Conservation (phyloP, 345 rosid species). For the Heritiera littoralis region DNA sequence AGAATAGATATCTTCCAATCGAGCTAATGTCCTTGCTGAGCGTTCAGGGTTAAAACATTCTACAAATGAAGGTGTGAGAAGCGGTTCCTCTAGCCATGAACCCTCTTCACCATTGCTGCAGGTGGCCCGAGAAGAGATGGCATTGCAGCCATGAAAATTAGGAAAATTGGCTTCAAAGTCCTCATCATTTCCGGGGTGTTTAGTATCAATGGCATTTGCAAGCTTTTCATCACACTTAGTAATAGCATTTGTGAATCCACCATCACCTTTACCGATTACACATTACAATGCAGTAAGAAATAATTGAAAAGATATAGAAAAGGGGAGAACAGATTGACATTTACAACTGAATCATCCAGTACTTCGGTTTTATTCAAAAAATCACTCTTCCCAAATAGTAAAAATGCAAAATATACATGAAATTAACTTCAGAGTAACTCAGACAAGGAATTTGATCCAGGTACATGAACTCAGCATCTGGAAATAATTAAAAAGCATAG, state of each 20-base stretch:
- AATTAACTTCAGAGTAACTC: neutral
- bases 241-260: conserved; percentile 4
- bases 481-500: neutral
- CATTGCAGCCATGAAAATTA: conserved; percentile 23
- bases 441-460: neutral
- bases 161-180: conserved; percentile 25
- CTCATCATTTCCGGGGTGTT: conserved; percentile 20
- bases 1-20: conserved; percentile 34
- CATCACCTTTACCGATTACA: conserved; percentile 28
- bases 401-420: neutral
- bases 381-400: neutral
- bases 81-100: conserved; percentile 25
- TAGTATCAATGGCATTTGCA: conserved; percentile 5
- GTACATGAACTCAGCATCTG: neutral
- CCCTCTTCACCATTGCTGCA: conserved; percentile 38
- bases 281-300: conserved; percentile 1
- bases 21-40: conserved; percentile 27
- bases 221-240: conserved; percentile 28
- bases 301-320: neutral
- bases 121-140: conserved; percentile 31
- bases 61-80: conserved; percentile 24
- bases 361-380: neutral
- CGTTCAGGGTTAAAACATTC: conserved; percentile 33
- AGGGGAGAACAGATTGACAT: neutral
- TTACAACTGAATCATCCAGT: neutral